These are phyloP conservation scores for Chrysopogon serrulatus DNA, from an alignment of 176 grass and related monocot species.

Conservation along the genomic window DNA sequence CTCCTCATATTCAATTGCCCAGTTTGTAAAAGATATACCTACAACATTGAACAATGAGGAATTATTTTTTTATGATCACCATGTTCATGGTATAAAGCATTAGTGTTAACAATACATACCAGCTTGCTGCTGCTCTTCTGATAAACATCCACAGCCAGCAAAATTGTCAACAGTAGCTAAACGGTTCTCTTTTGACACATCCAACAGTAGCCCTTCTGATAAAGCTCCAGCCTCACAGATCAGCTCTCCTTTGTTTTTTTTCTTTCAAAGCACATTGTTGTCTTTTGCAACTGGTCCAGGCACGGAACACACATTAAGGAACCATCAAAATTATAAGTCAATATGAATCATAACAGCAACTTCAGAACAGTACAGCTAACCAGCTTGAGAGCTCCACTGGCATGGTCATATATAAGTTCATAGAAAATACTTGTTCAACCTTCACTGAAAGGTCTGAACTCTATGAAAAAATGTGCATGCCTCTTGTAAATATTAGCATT, in stretches of 20 bases:
- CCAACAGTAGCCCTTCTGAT: slow-evolving; percentile 37
- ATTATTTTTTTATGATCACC: no score
- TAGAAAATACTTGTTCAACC: no score
- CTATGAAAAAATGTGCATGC: no score
- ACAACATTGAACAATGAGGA: no score
- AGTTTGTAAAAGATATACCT: no score
- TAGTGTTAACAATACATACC: no score
- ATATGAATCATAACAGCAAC: slow-evolving; percentile 18
- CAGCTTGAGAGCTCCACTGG: slow-evolving; percentile 88
- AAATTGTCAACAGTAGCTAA: slow-evolving; percentile 93
- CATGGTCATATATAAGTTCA: slow-evolving; percentile 73
- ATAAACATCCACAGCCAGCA: slow-evolving; percentile 94
- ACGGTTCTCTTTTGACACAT: slow-evolving; percentile 46
- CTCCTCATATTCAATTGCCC: no score
- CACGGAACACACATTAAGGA: slow-evolving; percentile 33
- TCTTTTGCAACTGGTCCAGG: slow-evolving; percentile 48
- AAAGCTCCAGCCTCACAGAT: slow-evolving; percentile 60
- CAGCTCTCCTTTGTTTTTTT: slow-evolving; percentile 90
- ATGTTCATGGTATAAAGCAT: no score
- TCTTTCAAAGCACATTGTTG: slow-evolving; percentile 32
- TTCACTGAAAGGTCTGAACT: no score
- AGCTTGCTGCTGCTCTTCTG: slow-evolving; percentile 82
- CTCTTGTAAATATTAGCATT: no score
- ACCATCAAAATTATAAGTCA: neutral
- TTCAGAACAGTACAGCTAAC: no score